These are phyloP conservation scores for Hypoxylon sp. DNA, from an alignment of 2,329 filamentous ascomycete genomes.

Conservation along the genomic window DNA sequence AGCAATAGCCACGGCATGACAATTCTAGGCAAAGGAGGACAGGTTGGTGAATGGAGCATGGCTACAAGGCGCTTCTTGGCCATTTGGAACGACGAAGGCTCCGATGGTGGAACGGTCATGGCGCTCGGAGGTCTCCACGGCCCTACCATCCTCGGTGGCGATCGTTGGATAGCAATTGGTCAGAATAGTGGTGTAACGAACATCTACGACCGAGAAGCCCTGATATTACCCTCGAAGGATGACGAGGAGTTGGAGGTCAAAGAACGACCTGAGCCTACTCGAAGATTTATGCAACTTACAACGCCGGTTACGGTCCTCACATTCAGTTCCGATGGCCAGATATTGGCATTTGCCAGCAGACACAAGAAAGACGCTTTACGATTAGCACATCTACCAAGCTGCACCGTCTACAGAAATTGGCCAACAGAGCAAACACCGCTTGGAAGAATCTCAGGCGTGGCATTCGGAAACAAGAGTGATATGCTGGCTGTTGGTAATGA, in stretches of 20 bases:
- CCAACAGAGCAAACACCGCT: conserved; percentile 89
- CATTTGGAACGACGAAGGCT: conserved; percentile 90
- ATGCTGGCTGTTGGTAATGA: conserved; percentile 89
- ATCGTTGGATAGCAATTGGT: conserved; percentile 89
- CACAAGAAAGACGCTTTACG: conserved; percentile 90
- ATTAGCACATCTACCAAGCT: conserved; percentile 88
- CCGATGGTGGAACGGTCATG: conserved; percentile 83
- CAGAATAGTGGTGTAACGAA: conserved; percentile 90
- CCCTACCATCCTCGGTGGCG: conserved; percentile 71
- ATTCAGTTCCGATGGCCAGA: conserved; percentile 89
- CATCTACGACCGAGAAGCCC: conserved; percentile 83
- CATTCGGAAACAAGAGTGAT: conserved; percentile 71
- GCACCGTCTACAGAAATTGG: conserved; percentile 97
- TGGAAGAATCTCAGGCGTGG: conserved; percentile 80
- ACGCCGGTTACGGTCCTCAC: conserved; percentile 81
- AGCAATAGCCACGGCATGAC: conserved; percentile 80
- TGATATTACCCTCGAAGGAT: conserved; percentile 55
- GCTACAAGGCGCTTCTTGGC: conserved; percentile 73
- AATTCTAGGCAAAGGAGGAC: conserved; percentile 84
- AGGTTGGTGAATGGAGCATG: conserved; percentile 89
- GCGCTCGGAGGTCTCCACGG: conserved; percentile 76
- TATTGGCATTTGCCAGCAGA: conserved; percentile 84
- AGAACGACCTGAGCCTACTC: conserved; percentile 73
- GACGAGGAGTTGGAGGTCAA: conserved; percentile 64
- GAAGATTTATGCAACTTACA: conserved; percentile 83